Percentiles rank a stretch among this genome's conserved stretches.
Conservation (phyloP, 495 filamentous ascomycete genomes). For the Penicillium mononematosum region DNA sequence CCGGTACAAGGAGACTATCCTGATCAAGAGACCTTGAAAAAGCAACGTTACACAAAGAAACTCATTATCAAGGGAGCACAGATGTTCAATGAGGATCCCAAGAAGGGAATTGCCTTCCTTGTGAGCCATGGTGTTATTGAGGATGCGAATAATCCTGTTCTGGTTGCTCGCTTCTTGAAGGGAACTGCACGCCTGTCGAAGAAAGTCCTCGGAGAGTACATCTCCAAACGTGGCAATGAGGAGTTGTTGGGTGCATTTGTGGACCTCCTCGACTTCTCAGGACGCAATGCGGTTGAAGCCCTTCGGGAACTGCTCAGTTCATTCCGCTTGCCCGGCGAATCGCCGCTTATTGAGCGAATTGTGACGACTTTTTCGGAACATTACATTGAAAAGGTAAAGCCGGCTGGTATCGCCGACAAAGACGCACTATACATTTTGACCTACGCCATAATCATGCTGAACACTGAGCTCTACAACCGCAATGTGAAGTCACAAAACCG, state of each 20-base stretch:
- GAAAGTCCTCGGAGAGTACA: slow-evolving; percentile 82
- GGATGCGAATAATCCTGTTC: slow-evolving; percentile 65
- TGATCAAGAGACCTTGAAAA: slow-evolving; percentile 58
- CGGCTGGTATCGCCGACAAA: slow-evolving; percentile 76
- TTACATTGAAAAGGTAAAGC: slow-evolving; percentile 71
- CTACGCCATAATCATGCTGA: slow-evolving; percentile 95
- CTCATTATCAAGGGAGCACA: slow-evolving; percentile 82
- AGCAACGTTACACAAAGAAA: slow-evolving; percentile 75
- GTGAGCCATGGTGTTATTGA: slow-evolving; percentile 80
- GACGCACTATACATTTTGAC: slow-evolving; percentile 89
- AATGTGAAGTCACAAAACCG: slow-evolving; percentile 78
- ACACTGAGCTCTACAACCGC: slow-evolving; percentile 92
- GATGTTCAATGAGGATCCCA: slow-evolving; percentile 95
- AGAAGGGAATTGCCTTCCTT: slow-evolving; percentile 83
- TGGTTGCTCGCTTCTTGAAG: slow-evolving; percentile 78
- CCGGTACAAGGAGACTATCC: slow-evolving; percentile 66
- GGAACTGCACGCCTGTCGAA: slow-evolving; percentile 87
- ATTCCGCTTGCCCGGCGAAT: slow-evolving; percentile 95
- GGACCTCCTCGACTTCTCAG: slow-evolving; percentile 78
- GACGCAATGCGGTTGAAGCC: slow-evolving; percentile 85
- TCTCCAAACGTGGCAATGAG: slow-evolving; percentile 87
- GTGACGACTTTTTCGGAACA: slow-evolving; percentile 81
- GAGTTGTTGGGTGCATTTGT: slow-evolving; percentile 79
- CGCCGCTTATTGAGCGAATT: slow-evolving; percentile 88
- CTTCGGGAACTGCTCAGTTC: slow-evolving; percentile 80